These are phyloP conservation scores for Lyophyllum semitale DNA, from an alignment of 768 basidiomycete genomes.

Conservation along the genomic window DNA sequence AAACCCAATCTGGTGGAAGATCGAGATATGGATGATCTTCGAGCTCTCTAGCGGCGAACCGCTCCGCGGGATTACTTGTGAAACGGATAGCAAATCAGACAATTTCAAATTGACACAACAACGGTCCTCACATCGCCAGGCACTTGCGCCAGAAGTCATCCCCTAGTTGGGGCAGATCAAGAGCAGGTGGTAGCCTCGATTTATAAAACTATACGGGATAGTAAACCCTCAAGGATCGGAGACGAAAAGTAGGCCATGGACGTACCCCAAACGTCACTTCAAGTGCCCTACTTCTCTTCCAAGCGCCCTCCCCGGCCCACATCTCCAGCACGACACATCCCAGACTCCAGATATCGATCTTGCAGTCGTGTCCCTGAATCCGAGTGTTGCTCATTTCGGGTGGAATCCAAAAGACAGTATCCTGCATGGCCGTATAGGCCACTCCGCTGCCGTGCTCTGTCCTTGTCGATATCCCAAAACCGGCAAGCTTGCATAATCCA, in stretches of 20 bases:
- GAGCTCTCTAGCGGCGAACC: slow-evolving; percentile 78
- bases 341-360: slow-evolving; percentile 98
- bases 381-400: slow-evolving; percentile 90
- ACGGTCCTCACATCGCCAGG: slow-evolving; percentile 74
- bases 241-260: slow-evolving; percentile 5
- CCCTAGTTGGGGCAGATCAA: slow-evolving; percentile 72
- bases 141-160: slow-evolving; percentile 87
- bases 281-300: slow-evolving; percentile 87
- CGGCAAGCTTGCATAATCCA: slow-evolving; percentile 95
- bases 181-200: slow-evolving; percentile 80
- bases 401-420: slow-evolving; percentile 99
- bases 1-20: slow-evolving; percentile 73
- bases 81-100: slow-evolving; percentile 10
- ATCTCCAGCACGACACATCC: slow-evolving; percentile 98
- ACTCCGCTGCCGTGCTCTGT: slow-evolving; percentile 79
- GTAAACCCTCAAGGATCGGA: neutral
- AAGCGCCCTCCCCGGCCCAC: slow-evolving; percentile 96
- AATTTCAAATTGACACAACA: neutral
- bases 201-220: slow-evolving; percentile 67
- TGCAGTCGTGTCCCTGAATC: slow-evolving; percentile 91
- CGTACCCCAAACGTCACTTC: slow-evolving; percentile 93
- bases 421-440: slow-evolving; percentile 92
- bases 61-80: slow-evolving; percentile 78
- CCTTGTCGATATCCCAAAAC: slow-evolving; percentile 96
- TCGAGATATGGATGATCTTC: slow-evolving; percentile 77